Evolutionary conservation across 2,329 filamentous ascomycete species (phyloP).

Genomic region (Fusarium nisikadoi): DNA sequence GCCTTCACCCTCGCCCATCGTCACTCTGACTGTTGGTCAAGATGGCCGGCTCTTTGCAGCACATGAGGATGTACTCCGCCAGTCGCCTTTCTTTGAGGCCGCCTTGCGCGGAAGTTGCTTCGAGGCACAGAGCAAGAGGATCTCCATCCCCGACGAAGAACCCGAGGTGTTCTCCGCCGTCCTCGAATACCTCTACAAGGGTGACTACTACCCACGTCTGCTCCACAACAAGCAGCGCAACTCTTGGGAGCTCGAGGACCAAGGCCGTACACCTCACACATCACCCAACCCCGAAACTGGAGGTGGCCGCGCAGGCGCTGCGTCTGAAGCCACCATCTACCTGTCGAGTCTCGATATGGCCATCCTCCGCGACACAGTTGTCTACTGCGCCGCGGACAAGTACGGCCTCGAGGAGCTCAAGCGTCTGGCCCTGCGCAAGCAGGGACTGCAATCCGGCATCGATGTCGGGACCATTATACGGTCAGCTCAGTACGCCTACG

Average conservation of each 20-base stretch:
- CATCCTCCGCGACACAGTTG: constrained; percentile 89
- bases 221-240: constrained; percentile 86
- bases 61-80: constrained; percentile 89
- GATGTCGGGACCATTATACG: constrained; percentile 91
- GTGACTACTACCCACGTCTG: constrained; percentile 92
- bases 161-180: constrained; percentile 93
- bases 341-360: constrained; percentile 78
- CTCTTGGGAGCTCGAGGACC: constrained; percentile 89
- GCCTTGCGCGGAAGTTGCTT: constrained; percentile 78
- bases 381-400: constrained; percentile 92
- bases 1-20: constrained; percentile 72
- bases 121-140: constrained; percentile 80
- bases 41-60: constrained; percentile 93
- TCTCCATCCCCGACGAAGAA: constrained; percentile 79
- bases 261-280: constrained; percentile 54
- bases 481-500: constrained; percentile 94
- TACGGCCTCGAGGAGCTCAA: constrained; percentile 95
- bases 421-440: constrained; percentile 90
- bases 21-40: constrained; percentile 84
- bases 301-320: constrained; percentile 58
- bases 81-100: constrained; percentile 85
- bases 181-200: constrained; percentile 97
- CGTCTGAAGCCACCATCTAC: constrained; percentile 69
- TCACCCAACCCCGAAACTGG: constrained; percentile 63
- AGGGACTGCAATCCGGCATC: constrained; percentile 91